Percentiles rank a stretch among this genome's conserved stretches.
phyloP scores from a whole-genome alignment of 495 filamentous ascomycete species.

The Penicillium paxilli region DNA sequence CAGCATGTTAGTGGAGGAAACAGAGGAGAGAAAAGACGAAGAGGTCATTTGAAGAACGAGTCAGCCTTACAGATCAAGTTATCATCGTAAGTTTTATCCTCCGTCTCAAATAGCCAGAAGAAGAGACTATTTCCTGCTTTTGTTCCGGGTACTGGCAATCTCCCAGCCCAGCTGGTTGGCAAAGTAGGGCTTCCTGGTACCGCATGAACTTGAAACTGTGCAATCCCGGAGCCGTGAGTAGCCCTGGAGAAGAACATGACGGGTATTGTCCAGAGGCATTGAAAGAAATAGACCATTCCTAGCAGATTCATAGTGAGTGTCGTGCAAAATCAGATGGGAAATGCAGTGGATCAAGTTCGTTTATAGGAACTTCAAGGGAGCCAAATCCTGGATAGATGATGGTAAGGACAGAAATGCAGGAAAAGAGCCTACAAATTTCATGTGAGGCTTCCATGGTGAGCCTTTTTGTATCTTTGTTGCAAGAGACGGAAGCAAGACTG shows the following conservation, averaged over 20 bases:
- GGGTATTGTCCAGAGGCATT: slow-evolving; percentile 17
- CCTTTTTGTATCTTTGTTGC: background rate
- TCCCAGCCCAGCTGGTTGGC: slow-evolving; percentile 43
- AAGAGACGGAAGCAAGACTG: background rate
- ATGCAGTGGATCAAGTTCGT: background rate
- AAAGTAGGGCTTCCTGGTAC: slow-evolving; percentile 30
- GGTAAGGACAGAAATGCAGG: background rate
- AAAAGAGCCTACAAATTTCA: background rate
- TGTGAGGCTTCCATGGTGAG: background rate
- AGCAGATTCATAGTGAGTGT: slow-evolving; percentile 19
- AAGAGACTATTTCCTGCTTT: slow-evolving; percentile 37
- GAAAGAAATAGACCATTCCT: slow-evolving; percentile 18
- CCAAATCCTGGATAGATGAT: background rate
- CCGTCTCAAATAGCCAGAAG: slow-evolving; percentile 43
- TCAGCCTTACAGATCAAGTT: slow-evolving; percentile 42
- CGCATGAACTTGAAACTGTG: slow-evolving; percentile 29
- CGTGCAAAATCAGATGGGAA: background rate
- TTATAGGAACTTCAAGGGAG: background rate
- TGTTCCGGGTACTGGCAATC: slow-evolving; percentile 32
- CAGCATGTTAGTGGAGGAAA: background rate
- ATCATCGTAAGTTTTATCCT: slow-evolving; percentile 30
- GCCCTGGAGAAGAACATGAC: slow-evolving; percentile 2
- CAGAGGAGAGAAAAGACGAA: background rate
- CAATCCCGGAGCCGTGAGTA: slow-evolving; percentile 6
- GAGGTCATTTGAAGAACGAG: too few relatives aligned